A percentile compares a stretch with the other conserved stretches of the same genome.
These are phyloP conservation scores for Candolleomyces eurysporus DNA, from an alignment of 768 basidiomycete genomes.

Conservation along the genomic window DNA sequence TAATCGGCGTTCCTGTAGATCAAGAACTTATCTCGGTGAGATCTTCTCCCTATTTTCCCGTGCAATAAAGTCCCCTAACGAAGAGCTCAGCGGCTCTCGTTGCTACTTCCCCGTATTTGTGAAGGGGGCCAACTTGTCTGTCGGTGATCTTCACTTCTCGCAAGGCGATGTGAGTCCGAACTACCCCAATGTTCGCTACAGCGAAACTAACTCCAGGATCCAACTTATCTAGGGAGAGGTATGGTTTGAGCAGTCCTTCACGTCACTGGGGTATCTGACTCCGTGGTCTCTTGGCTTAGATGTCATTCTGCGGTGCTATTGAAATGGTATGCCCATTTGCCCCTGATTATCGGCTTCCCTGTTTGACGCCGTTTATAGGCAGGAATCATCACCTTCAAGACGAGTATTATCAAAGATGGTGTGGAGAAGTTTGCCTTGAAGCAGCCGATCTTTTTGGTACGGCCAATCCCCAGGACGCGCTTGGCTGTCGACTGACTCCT, in stretches of 20 bases:
- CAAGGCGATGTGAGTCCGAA: conserved; percentile 58
- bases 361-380: conserved; percentile 34
- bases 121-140: conserved; percentile 71
- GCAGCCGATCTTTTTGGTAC: conserved; percentile 72
- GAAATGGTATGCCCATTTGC: conserved; percentile 52
- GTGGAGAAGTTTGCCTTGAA: conserved; percentile 71
- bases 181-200: not conserved
- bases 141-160: conserved; percentile 79
- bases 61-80: not conserved
- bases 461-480: conserved; percentile 8
- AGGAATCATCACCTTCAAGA: conserved; percentile 69
- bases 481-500: too few species aligned
- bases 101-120: conserved; percentile 80
- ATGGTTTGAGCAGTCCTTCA: conserved; percentile 3
- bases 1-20: conserved; percentile 41
- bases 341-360: not conserved
- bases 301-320: conserved; percentile 76
- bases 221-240: conserved; percentile 52
- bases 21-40: conserved; percentile 66
- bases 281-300: conserved; percentile 26
- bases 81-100: conserved; percentile 51
- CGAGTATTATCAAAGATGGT: conserved; percentile 72
- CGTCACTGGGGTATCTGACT: too few species aligned
- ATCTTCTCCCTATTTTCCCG: not conserved
- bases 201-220: conserved; percentile 3